Evolutionary conservation across 306 rosid genomes (phyloP).

Genomic region (Lupinus albus): DNA sequence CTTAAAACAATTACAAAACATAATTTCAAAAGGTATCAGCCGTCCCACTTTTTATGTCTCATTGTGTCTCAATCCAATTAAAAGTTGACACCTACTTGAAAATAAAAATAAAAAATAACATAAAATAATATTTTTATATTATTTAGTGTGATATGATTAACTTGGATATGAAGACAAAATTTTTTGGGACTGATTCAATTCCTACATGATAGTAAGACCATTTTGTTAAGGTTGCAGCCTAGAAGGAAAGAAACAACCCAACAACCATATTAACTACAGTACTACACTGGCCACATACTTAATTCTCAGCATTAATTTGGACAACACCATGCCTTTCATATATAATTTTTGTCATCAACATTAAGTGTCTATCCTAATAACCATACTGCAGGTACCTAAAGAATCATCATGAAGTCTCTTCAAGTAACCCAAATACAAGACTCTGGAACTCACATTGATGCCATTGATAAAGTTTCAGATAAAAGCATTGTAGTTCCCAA

Average conservation of each 20-base stretch:
- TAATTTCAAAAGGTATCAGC: no score
- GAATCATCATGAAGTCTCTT: slow-evolving; percentile 56
- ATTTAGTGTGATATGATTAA: no score
- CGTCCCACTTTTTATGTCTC: no score
- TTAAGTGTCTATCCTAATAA: slow-evolving; percentile 28
- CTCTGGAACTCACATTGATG: slow-evolving; percentile 42
- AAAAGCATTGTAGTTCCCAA: slow-evolving; percentile 69
- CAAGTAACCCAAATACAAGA: slow-evolving; percentile 45
- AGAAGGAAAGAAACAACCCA: slow-evolving; percentile 43
- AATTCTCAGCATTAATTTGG: slow-evolving; percentile 65
- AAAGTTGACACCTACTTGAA: no score
- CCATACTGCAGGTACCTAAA: slow-evolving; percentile 40
- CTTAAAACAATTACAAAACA: slow-evolving; percentile 3
- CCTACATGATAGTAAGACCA: slow-evolving; percentile 19
- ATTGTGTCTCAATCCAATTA: no score
- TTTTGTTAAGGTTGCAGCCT: slow-evolving; percentile 34
- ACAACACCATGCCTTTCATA: slow-evolving; percentile 14
- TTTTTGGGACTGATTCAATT: no score
- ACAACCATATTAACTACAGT: slow-evolving; percentile 52
- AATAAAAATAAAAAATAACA: no score
- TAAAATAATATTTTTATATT: no score
- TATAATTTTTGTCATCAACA: slow-evolving; percentile 37
- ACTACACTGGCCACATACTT: slow-evolving; percentile 67
- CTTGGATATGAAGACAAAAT: no score
- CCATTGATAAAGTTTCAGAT: slow-evolving; percentile 51